Percentiles rank a stretch among this genome's conserved stretches.
Conservation (phyloP, 352 stramenopile genomes). For the Phytopythium vexans region DNA sequence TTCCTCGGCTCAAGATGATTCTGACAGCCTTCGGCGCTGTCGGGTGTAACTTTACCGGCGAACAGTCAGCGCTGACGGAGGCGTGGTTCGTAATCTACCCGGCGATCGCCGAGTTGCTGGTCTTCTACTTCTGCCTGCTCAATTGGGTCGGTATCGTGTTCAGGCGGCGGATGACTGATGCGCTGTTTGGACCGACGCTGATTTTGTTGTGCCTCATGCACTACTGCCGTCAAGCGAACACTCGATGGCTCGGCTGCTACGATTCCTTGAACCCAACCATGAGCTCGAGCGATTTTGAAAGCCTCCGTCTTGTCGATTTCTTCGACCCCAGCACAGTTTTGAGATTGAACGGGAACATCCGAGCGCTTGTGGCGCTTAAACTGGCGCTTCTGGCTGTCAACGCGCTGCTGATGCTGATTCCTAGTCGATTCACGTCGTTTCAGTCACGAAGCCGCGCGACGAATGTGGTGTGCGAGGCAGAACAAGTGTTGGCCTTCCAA, state of each 20-base stretch:
- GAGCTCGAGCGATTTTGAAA: constrained; percentile 10
- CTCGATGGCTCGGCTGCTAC: constrained; percentile 6
- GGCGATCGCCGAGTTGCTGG: constrained; percentile 6
- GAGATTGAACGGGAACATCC: constrained; percentile 16
- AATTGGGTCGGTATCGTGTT: background rate
- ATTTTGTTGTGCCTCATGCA: constrained; percentile 4
- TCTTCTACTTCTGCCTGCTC: constrained; percentile 10
- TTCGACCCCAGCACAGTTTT: constrained; percentile 13
- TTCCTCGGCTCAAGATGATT: constrained; percentile 6
- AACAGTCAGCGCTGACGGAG: background rate
- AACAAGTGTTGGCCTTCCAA: constrained; percentile 19
- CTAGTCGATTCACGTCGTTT: background rate
- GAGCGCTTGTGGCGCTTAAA: constrained; percentile 12
- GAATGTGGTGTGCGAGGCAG: constrained; percentile 10
- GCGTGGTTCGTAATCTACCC: constrained; percentile 12
- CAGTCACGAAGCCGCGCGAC: constrained; percentile 9
- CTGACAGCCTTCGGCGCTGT: constrained; percentile 5
- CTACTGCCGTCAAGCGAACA: background rate
- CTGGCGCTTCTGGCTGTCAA: constrained; percentile 13
- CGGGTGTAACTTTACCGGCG: constrained; percentile 7
- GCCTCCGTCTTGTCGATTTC: constrained; percentile 10
- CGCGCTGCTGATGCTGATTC: constrained; percentile 4
- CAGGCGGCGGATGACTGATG: background rate
- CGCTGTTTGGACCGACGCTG: constrained; percentile 3
- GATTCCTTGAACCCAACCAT: constrained; percentile 4